These are phyloP conservation scores for Microdochium bolleyi DNA, from an alignment of 2,329 filamentous ascomycete species.

Conservation along the genomic window DNA sequence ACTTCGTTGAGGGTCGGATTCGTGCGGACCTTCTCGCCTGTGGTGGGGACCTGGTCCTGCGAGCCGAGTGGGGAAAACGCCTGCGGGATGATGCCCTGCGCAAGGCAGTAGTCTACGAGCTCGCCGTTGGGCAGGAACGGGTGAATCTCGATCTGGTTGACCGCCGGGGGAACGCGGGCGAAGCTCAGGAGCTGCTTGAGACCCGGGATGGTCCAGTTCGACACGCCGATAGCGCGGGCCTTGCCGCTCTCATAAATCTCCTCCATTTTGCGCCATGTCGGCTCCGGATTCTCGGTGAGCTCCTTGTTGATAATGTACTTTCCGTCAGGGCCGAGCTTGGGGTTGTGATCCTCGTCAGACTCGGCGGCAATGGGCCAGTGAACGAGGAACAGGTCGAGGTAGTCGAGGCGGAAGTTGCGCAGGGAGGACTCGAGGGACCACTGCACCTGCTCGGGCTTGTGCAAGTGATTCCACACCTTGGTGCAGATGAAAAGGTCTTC, in stretches of 20 bases:
- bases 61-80: slow-evolving; percentile 50
- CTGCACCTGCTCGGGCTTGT: slow-evolving; percentile 52
- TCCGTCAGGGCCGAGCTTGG: slow-evolving; percentile 35
- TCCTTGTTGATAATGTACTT: slow-evolving; percentile 45
- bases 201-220: slow-evolving; percentile 33
- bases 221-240: slow-evolving; percentile 32
- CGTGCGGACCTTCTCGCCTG: slow-evolving; percentile 57
- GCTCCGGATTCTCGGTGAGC: slow-evolving; percentile 57
- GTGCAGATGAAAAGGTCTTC: slow-evolving; percentile 52
- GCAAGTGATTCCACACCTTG: slow-evolving; percentile 63
- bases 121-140: slow-evolving; percentile 37
- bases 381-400: slow-evolving; percentile 54
- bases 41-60: slow-evolving; percentile 61
- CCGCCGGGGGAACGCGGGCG: slow-evolving; percentile 28
- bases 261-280: slow-evolving; percentile 57
- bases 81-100: slow-evolving; percentile 40
- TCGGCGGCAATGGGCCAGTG: slow-evolving; percentile 39
- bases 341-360: slow-evolving; percentile 29
- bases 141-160: slow-evolving; percentile 39
- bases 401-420: slow-evolving; percentile 43
- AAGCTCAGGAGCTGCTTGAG: slow-evolving; percentile 30
- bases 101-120: slow-evolving; percentile 43
- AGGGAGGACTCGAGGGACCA: slow-evolving; percentile 43
- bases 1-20: slow-evolving; percentile 51
- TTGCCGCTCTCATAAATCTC: slow-evolving; percentile 20